A percentile compares a stretch with the other conserved stretches of the same genome.
Conservation (phyloP, 2,329 filamentous ascomycete species). For the Claviceps pusilla region DNA sequence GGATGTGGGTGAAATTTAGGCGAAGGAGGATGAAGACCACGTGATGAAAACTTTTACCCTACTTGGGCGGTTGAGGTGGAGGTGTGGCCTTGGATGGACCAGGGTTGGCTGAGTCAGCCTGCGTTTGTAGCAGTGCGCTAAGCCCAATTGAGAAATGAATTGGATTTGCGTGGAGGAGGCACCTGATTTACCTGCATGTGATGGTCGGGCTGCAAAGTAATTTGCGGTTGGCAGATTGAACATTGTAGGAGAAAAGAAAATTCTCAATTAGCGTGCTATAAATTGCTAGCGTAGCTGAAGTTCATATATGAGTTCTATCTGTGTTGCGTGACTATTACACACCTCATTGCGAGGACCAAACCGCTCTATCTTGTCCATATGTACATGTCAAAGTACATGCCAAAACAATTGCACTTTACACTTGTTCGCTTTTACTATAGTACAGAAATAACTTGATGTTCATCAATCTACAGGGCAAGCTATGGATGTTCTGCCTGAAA, state of each 20-base stretch:
- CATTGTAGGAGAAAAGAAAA: not conserved
- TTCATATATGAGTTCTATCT: not conserved
- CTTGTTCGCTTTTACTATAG: not conserved
- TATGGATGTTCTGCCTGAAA: not conserved
- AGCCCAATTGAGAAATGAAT: not conserved
- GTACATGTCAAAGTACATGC: not conserved
- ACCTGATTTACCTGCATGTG: not conserved
- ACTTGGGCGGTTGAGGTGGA: not conserved
- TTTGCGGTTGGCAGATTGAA: not conserved
- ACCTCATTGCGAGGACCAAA: not conserved
- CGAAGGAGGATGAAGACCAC: constrained; percentile 13
- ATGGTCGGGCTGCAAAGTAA: not conserved
- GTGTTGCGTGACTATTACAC: not conserved
- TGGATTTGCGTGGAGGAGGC: not conserved
- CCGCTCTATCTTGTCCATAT: not conserved
- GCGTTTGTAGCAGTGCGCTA: not conserved
- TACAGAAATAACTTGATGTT: not conserved
- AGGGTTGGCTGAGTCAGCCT: not conserved
- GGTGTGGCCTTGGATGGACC: not conserved
- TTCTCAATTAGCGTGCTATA: not conserved
- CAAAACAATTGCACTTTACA: not conserved
- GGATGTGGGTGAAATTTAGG: constrained; percentile 20
- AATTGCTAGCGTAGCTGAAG: not conserved
- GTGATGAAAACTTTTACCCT: constrained; percentile 13
- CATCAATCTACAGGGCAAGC: not conserved